These are phyloP conservation scores for Knufia petricola DNA, from an alignment of 2,329 filamentous ascomycete species.

Conservation along the genomic window DNA sequence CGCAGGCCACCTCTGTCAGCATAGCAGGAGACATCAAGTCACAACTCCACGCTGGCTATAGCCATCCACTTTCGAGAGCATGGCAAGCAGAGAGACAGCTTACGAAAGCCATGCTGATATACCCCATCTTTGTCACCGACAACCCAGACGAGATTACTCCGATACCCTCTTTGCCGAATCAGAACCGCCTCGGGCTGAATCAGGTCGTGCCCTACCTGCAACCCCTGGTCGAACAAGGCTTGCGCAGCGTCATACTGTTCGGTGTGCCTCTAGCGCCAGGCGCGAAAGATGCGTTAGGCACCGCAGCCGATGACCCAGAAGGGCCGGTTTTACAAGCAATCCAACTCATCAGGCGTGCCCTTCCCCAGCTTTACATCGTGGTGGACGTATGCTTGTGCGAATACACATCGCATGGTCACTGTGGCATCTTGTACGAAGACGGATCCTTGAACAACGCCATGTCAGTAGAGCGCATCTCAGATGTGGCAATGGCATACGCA, in stretches of 20 bases:
- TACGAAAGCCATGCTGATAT: conserved; percentile 96
- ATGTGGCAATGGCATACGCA: conserved; percentile 98
- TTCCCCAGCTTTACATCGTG: conserved; percentile 84
- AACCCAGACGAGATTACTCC: conserved; percentile 82
- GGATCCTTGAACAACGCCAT: conserved; percentile 85
- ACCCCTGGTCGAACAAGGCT: conserved; percentile 77
- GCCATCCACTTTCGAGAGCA: conserved; percentile 65
- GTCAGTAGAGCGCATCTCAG: conserved; percentile 87
- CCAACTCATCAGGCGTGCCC: conserved; percentile 69
- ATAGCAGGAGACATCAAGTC: conserved; percentile 62
- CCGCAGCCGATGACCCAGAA: conserved; percentile 80
- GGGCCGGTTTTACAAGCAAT: conserved; percentile 87
- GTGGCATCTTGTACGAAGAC: conserved; percentile 88
- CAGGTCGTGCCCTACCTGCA: conserved; percentile 74
- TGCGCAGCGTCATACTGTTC: conserved; percentile 89
- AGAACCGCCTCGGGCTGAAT: conserved; percentile 80
- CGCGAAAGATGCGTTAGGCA: conserved; percentile 84
- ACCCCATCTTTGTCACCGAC: conserved; percentile 93
- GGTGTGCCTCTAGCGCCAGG: conserved; percentile 76
- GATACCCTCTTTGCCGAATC: conserved; percentile 84
- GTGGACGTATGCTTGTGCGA: conserved; percentile 96
- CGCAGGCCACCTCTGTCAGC: conserved; percentile 42
- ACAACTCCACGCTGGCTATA: conserved; percentile 74
- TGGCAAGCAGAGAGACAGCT: conserved; percentile 81
- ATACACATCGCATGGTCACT: conserved; percentile 96